Base-by-base conservation (phyloP, 2,329 filamentous ascomycete species). In the Phaeophleospora eucalypticola region DNA sequence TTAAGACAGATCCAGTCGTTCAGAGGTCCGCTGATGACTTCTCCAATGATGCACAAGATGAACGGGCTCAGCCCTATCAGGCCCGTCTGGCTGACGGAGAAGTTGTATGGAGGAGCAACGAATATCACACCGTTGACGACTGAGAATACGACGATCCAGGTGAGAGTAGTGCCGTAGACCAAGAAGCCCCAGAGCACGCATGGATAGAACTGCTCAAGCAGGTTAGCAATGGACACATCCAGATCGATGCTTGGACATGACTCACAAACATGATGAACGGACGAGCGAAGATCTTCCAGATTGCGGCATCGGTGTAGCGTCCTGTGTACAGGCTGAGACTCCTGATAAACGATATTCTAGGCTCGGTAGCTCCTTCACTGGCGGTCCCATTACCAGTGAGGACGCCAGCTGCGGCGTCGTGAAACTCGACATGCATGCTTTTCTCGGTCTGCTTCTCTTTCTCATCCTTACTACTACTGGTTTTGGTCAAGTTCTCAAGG, bases 21-120 rank as follows among this genome's bases (percentile, higher is more conserved):
- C 38, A 76, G 54, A 0, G 72, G 72, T 1, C 73, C 74, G 0
- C 68, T 65, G 2, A 73, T 57, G 4, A 71, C 41, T 52, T 74
- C 69, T 15, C 71, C 74, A 33, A 79, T 60, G 38, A 76, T 64
- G 15, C 66, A 73, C 9, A 74, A 62, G 46, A 78, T 58, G 54
- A 78, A 72, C 0, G 75, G 72, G 0, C 74, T 74, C 19, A 79
- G 63, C 16, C 71, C 73, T 43, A 74, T 73, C 20, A 77, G 65
- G 1, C 76, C 76, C 0, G 71, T 71, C 49, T 74, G 58, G 9
- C 68, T 68, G 12, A 73, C 68, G 15, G 66, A 68, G 59, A 78
- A 77, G 64, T 74, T 75, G 53, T 66, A 69, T 1, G 64, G 62
- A 14, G 56, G 55, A 1, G 52, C 54, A 20, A 58, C 48, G 51